Base-by-base conservation (phyloP, 306 rosid genomes). In the Dicorynia guianensis region DNA sequence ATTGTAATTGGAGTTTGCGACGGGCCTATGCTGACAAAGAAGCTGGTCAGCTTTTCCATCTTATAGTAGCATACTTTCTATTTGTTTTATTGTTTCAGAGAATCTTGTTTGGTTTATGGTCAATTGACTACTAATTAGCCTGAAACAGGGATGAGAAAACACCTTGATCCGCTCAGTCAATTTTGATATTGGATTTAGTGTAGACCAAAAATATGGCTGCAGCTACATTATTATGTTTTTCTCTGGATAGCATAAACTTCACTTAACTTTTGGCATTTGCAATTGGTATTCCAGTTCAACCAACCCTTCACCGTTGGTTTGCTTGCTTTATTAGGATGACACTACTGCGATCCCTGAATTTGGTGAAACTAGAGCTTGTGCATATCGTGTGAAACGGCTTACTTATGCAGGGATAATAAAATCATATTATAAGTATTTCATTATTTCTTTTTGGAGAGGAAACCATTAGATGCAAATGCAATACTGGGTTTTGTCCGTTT, bases 1-100 rank as follows among this genome's bases (percentile, higher is more conserved):
- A 79, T 90, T 80, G 92, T 90, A 8, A 72, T 92, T 50, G 99
- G 97, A 79, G 79, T 95, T 44, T 95, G 97, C 63, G 93, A 90
- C 42, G 97, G 97, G 0, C 97, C 97, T 72, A 95, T 95, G 97
- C 74, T 95, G 57, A 73, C 80, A 7, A 95, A 92, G 18, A 95
- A 92, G 79, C 80, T 69, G 96, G 98, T 90, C n/a, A 2, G 20
- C 14, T 73, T 58, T 34, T 62, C 19, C 56, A 8, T 68, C 54
- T 5, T 46, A 13, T 6, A 8, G 11, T 25, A 76, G 58, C 30
- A 52, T 42, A 12, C 3, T 5, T 3, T 13, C 4, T 49, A 25
- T 17, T 49, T 10, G 44, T n/a, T 77, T 1, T 59, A 11, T 6
- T 18, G 64, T 6, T 52, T 64, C 20, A 42, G 19, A 39, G 18